Base-by-base conservation (phyloP, 2,329 filamentous ascomycete species). In the Chrysosporium keratinophilum region DNA sequence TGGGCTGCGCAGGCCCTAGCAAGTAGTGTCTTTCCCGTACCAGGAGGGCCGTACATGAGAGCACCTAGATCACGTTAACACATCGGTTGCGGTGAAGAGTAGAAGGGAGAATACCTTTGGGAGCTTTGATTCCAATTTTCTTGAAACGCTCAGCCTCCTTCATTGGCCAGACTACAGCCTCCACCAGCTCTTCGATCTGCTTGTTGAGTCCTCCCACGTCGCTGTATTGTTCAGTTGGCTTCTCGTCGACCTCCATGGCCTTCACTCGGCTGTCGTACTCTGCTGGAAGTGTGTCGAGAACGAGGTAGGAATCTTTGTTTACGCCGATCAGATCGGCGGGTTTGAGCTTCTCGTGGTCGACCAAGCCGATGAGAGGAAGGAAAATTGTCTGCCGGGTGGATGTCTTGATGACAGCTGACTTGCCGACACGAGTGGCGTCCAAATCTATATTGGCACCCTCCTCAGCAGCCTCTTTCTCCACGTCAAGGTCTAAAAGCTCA, bases 181-280 rank as follows among this genome's bases (percentile, higher is more conserved):
- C 93, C 7, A 98, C 90, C 52, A 98, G 80, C 74, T 98, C 94
- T 71, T 96, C 91, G 67, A 98, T 98, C 77, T 98, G 93, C 76
- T 98, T 98, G 74, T 96, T 90, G 64, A 98, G 73, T 50, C 93
- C 93, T 74, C 93, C 93, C 12, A 98, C 94, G 74, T 98, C 93
- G 52, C 85, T 93, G 75, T 98, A 98, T 74, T 97, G 95, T 74
- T 98, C 93, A 39, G 90, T 97, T 9, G 93, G 94, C 78, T 98
- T 98, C 79, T 98, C 94, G 65, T 98, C 93, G 6, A 98, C 93
- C 76, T 98, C 94, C 93, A 98, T 98, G 35, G 94, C 94, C 77
- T 98, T 98, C 61, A 98, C 93, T 71, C 93, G 83, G 74, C 91
- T 97, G 69, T 98, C 93, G 67, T 98, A 98, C 71, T 98, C 94